phyloP scores from a whole-genome alignment of 1,284 basidiomycete species.

The Amylostereum areolatum region DNA sequence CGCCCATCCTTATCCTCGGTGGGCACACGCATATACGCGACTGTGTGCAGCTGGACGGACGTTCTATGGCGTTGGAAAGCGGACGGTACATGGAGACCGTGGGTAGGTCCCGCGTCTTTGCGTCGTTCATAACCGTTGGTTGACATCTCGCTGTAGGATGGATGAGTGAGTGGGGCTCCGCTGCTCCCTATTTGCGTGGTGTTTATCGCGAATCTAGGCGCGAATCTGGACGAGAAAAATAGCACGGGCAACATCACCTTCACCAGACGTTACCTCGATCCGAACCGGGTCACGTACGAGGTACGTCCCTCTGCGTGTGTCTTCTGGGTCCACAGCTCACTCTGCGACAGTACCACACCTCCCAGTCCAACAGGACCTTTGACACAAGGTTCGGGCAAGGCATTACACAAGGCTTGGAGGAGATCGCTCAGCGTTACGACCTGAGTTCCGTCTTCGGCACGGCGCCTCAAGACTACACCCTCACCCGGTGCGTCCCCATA shows the following conservation, averaged over 20 bases:
- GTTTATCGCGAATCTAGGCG: slow-evolving; percentile 35
- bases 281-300: slow-evolving; percentile 69
- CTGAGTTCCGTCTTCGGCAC: slow-evolving; percentile 55
- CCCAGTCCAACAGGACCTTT: slow-evolving; percentile 37
- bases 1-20: slow-evolving; percentile 79
- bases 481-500: slow-evolving; percentile 44
- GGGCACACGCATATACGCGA: slow-evolving; percentile 79
- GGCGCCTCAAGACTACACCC: slow-evolving; percentile 68
- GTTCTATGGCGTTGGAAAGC: slow-evolving; percentile 70
- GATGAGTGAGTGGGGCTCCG: slow-evolving; percentile 39
- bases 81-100: slow-evolving; percentile 88
- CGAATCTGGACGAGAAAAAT: slow-evolving; percentile 39
- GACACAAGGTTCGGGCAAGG: slow-evolving; percentile 46
- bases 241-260: slow-evolving; percentile 50
- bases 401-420: slow-evolving; percentile 52
- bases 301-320: slow-evolving; percentile 25
- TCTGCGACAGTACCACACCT: slow-evolving; percentile 50
- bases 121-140: too few species aligned
- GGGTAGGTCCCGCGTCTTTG: slow-evolving; percentile 41
- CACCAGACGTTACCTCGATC: slow-evolving; percentile 66
- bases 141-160: too few species aligned
- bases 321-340: not conserved
- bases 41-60: slow-evolving; percentile 57
- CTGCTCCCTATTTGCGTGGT: too few species aligned
- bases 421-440: slow-evolving; percentile 48